phyloP scores from a whole-genome alignment of 805 yeast genomes.

The Scheffersomyces coipomensis region DNA sequence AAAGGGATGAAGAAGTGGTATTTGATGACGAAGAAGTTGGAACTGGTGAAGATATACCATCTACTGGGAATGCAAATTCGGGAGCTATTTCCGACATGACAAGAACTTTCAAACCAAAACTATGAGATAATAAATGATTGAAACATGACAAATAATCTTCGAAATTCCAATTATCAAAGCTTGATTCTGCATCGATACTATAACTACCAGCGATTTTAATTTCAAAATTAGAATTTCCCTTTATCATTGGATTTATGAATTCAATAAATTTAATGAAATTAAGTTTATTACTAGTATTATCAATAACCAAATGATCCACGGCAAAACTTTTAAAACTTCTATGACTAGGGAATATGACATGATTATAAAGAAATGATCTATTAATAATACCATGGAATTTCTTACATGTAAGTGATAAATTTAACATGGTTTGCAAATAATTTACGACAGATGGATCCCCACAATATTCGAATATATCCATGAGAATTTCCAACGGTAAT shows the following conservation, averaged over 20 bases:
- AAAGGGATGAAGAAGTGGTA: constrained; percentile 1
- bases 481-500: constrained; percentile 43
- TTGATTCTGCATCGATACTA: constrained; percentile 21
- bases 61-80: constrained; percentile 40
- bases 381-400: constrained; percentile 34
- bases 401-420: constrained; percentile 32
- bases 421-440: constrained; percentile 18
- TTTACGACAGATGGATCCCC: too few species aligned
- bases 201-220: constrained; percentile 38
- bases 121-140: constrained; percentile 36
- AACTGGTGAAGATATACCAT: too few species aligned
- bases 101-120: constrained; percentile 46
- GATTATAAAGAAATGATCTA: constrained; percentile 35
- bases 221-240: constrained; percentile 15
- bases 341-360: constrained; percentile 22
- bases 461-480: constrained; percentile 30
- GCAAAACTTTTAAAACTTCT: constrained; percentile 34
- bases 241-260: constrained; percentile 33
- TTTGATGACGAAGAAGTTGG: too few species aligned
- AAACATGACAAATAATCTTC: constrained; percentile 23
- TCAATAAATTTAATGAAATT: constrained; percentile 27
- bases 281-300: constrained; percentile 12
- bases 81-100: constrained; percentile 48
- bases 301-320: constrained; percentile 23
- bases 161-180: constrained; percentile 17